A percentile compares a stretch with the other conserved stretches of the same genome.
Evolutionary conservation across 805 yeast species (phyloP).

Genomic region (Saccharomycopsis selenospora): DNA sequence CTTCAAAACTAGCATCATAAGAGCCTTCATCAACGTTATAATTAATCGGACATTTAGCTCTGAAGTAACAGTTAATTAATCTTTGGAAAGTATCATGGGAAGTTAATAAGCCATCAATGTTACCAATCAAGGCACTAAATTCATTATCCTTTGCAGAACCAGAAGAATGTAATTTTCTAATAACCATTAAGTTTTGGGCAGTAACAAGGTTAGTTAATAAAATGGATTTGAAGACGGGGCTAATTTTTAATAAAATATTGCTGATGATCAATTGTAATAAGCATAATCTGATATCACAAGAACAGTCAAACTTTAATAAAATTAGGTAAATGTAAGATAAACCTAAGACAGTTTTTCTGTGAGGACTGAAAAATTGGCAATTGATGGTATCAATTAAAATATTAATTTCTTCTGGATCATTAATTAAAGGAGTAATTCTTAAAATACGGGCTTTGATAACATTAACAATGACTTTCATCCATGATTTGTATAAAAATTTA

Average conservation of each 20-base stretch:
- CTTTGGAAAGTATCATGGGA: slow-evolving; percentile 22
- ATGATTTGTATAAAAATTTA: neutral
- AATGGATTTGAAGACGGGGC: neutral
- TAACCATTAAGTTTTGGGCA: neutral
- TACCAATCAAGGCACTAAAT: neutral
- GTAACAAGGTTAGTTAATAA: neutral
- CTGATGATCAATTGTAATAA: slow-evolving; percentile 2
- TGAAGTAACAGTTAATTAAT: slow-evolving; percentile 23
- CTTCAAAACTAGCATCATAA: slow-evolving; percentile 24
- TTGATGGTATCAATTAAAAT: neutral
- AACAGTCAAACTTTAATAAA: slow-evolving; percentile 9
- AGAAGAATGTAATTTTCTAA: slow-evolving; percentile 28
- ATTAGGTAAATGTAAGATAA: slow-evolving; percentile 8
- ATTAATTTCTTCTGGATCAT: slow-evolving; percentile 1
- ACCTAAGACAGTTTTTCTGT: slow-evolving; percentile 3
- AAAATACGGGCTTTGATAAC: slow-evolving; percentile 1
- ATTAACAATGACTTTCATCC: neutral
- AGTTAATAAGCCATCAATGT: neutral
- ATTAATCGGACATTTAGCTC: slow-evolving; percentile 21
- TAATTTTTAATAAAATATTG: neutral
- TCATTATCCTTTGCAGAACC: slow-evolving; percentile 21
- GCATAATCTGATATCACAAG: slow-evolving; percentile 1
- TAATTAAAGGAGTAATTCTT: slow-evolving; percentile 4
- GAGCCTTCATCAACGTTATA: slow-evolving; percentile 24
- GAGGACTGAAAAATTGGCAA: slow-evolving; percentile 1